Base-by-base conservation (phyloP, 192 early-diverging fungal species). In the Rhizoclosmatium sp. region DNA sequence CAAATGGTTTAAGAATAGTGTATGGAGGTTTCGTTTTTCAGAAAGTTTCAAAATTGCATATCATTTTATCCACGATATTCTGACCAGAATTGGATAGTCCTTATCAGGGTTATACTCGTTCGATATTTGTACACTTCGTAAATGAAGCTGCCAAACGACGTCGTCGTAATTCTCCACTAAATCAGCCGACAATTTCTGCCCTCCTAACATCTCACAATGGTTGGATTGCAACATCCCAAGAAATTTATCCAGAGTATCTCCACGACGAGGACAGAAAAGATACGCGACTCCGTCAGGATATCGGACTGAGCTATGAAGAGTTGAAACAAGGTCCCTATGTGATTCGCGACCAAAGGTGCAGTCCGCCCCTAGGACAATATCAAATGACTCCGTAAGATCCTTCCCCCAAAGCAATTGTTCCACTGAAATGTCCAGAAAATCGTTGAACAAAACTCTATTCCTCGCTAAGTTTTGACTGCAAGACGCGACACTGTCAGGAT, bases 81-180 rank as follows among this genome's bases (percentile, higher is more conserved):
- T 75, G 7, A 75, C 5, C 42, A 47, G 42, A n/a, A 62, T 23
- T n/a, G 72, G 72, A 62, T 75, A 75, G 3, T 75, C 72, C n/a
- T 75, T 75, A 45, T 75, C 72, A 4, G 40, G 31, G 10, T 62
- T 46, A 59, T 75, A 75, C 9, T 42, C 44, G 10, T 58, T 44
- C 16, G 31, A 7, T 23, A 16, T 42, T 41, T 9, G 19, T 44
- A 62, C 14, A 47, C 62, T n/a, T 21, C 39, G 31, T 23, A 14
- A 40, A 46, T 75, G 72, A 5, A 60, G 41, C 12, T 7, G 14
- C 72, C 72, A 75, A 9, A 75, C 61, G 21, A 10, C 2, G 2
- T 64, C 59, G 62, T 75, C 72, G 21, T 62, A 75, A 5, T n/a
- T 5, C 39, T 71, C 49, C 9, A 19, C 7, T 16, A 10, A 23